phyloP scores from a whole-genome alignment of 2,329 filamentous ascomycete species.

The Albophoma yamanashiensis region DNA sequence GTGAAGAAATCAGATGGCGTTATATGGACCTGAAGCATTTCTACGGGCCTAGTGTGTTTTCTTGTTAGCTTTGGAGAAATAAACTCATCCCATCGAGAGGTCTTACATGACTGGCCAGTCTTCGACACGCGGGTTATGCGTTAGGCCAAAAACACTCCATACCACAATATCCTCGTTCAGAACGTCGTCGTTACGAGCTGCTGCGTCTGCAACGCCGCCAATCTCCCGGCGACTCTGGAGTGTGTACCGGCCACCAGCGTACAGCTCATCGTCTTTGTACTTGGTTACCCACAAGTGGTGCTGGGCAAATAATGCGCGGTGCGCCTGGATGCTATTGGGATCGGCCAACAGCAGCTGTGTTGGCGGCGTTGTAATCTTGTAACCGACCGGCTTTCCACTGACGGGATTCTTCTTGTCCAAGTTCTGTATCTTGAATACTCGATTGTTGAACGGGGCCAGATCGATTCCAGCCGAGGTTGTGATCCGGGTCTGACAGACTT shows the following conservation, averaged over 20 bases:
- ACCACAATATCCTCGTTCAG: slow-evolving; percentile 41
- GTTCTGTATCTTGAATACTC: slow-evolving; percentile 40
- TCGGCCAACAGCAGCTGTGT: slow-evolving; percentile 30
- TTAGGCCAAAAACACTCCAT: slow-evolving; percentile 50
- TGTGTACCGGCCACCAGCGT: slow-evolving; percentile 31
- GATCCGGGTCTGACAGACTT: slow-evolving; percentile 33
- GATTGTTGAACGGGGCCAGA: slow-evolving; percentile 35
- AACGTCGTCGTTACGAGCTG: slow-evolving; percentile 32
- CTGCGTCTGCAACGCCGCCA: slow-evolving; percentile 26
- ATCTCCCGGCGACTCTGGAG: slow-evolving; percentile 27
- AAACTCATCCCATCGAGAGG: not conserved
- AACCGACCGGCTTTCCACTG: slow-evolving; percentile 34
- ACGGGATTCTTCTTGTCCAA: slow-evolving; percentile 27
- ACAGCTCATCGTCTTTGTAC: slow-evolving; percentile 33
- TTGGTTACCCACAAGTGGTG: slow-evolving; percentile 36
- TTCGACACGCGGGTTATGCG: slow-evolving; percentile 54
- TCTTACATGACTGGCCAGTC: slow-evolving; percentile 58
- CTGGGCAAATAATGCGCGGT: slow-evolving; percentile 28
- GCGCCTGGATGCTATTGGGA: slow-evolving; percentile 25
- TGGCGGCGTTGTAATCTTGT: slow-evolving; percentile 31
- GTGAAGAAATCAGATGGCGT: slow-evolving; percentile 38
- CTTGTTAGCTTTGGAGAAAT: not conserved
- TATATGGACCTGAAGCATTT: slow-evolving; percentile 33
- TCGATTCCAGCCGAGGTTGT: slow-evolving; percentile 34
- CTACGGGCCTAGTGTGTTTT: slow-evolving; percentile 35